Percentiles rank a stretch among this genome's conserved stretches.
These are phyloP conservation scores for Pleurotus sapidus DNA, from an alignment of 768 basidiomycete genomes.

Conservation along the genomic window DNA sequence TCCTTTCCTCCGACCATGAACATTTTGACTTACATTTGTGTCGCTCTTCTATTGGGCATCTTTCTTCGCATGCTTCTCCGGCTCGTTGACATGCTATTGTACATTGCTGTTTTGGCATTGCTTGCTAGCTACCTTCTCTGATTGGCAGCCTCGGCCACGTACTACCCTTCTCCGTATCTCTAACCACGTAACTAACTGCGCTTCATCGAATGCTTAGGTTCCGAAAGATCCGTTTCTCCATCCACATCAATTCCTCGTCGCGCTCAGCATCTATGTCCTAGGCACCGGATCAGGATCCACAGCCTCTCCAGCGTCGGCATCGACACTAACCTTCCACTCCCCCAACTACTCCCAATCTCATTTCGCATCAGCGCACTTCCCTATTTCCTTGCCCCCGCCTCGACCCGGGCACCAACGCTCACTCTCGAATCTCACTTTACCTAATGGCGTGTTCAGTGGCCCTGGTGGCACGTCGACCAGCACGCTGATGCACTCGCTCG, in stretches of 20 bases:
- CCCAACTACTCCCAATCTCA: slow-evolving; percentile 13
- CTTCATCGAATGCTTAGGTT: slow-evolving; percentile 19
- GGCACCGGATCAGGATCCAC: slow-evolving; percentile 16
- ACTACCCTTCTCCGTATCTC: too few relatives aligned
- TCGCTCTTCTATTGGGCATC: not conserved
- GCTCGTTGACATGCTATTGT: not conserved
- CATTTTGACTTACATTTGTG: slow-evolving; percentile 14
- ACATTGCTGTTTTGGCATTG: not conserved
- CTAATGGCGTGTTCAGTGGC: not conserved
- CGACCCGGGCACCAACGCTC: slow-evolving; percentile 11
- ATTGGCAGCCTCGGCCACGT: not conserved
- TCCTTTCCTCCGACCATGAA: not conserved
- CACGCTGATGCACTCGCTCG: not conserved
- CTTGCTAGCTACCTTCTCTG: not conserved
- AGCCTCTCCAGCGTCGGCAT: slow-evolving; percentile 12
- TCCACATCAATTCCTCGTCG: slow-evolving; percentile 52
- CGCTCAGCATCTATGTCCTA: slow-evolving; percentile 38
- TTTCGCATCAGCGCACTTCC: not conserved
- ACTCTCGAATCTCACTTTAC: slow-evolving; percentile 15
- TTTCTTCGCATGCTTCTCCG: slow-evolving; percentile 7
- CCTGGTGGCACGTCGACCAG: not conserved
- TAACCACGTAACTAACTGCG: not conserved
- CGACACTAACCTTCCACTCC: slow-evolving; percentile 17
- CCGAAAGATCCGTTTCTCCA: slow-evolving; percentile 82
- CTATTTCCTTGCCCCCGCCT: slow-evolving; percentile 1